phyloP scores from a whole-genome alignment of 202 grass and related monocot genomes.

The Digitaria exilis region DNA sequence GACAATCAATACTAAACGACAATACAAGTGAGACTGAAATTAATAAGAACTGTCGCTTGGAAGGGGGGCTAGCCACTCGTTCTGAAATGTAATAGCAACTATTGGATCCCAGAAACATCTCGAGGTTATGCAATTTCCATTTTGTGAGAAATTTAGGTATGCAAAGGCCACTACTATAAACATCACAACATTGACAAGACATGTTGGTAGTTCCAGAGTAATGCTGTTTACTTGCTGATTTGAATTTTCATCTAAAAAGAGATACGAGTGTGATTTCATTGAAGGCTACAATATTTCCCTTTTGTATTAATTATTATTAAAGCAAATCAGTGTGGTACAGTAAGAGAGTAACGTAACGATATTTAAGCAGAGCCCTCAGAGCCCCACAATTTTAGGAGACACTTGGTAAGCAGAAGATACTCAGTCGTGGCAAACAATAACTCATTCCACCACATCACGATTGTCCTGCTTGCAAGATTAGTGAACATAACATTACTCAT shows the following conservation, averaged over 20 bases:
- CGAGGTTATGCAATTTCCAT: neutral
- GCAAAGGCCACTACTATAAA: neutral
- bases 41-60: neutral
- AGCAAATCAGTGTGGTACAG: neutral
- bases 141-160: neutral
- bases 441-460: neutral
- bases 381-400: neutral
- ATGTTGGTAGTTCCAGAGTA: neutral
- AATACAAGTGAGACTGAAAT: too few species aligned
- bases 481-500: neutral
- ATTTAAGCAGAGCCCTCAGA: neutral
- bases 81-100: neutral
- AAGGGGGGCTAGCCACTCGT: neutral
- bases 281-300: neutral
- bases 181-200: neutral
- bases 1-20: too few species aligned
- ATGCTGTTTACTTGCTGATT: neutral
- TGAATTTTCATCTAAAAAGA: neutral
- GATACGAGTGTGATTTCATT: neutral
- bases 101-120: neutral
- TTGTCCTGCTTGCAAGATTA: conserved; percentile 12
- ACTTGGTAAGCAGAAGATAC: neutral
- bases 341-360: neutral
- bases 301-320: conserved; percentile 17
- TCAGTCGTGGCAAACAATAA: neutral